phyloP scores from a whole-genome alignment of 1,139 yeast species.

The Pichia sp. region DNA sequence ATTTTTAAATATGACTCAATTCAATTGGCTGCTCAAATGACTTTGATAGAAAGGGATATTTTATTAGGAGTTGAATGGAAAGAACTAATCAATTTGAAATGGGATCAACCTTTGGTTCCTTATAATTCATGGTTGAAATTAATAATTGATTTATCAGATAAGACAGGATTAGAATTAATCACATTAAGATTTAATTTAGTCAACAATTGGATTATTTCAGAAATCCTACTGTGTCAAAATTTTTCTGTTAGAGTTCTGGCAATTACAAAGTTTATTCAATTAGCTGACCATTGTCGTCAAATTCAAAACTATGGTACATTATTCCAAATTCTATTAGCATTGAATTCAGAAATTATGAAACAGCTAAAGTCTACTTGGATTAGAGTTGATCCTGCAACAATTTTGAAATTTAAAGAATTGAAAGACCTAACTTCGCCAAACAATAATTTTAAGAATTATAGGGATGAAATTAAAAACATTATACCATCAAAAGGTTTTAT shows the following conservation, averaged over 20 bases:
- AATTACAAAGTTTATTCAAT: slow-evolving; percentile 73
- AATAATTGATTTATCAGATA: slow-evolving; percentile 37
- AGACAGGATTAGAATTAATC: slow-evolving; percentile 76
- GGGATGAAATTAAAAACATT: slow-evolving; percentile 55
- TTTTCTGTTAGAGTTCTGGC: slow-evolving; percentile 56
- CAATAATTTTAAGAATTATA: slow-evolving; percentile 57
- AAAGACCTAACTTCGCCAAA: slow-evolving; percentile 60
- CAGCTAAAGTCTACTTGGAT: slow-evolving; percentile 71
- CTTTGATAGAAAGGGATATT: slow-evolving; percentile 79
- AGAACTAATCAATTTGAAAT: slow-evolving; percentile 70
- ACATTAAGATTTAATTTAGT: slow-evolving; percentile 81
- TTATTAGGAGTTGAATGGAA: slow-evolving; percentile 87
- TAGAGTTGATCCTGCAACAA: slow-evolving; percentile 45
- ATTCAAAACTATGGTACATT: slow-evolving; percentile 79
- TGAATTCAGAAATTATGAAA: slow-evolving; percentile 65
- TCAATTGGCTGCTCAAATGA: slow-evolving; percentile 69
- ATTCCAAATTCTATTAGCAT: slow-evolving; percentile 80
- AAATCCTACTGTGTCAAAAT: slow-evolving; percentile 62
- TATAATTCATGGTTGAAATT: slow-evolving; percentile 85
- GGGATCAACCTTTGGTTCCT: slow-evolving; percentile 62
- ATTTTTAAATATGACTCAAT: slow-evolving; percentile 63
- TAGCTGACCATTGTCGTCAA: slow-evolving; percentile 66
- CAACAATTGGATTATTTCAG: slow-evolving; percentile 91
- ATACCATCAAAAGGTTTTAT: slow-evolving; percentile 66
- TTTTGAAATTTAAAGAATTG: slow-evolving; percentile 41